Conservation (phyloP, 768 basidiomycete genomes). For the Amanita pallidorosea region DNA sequence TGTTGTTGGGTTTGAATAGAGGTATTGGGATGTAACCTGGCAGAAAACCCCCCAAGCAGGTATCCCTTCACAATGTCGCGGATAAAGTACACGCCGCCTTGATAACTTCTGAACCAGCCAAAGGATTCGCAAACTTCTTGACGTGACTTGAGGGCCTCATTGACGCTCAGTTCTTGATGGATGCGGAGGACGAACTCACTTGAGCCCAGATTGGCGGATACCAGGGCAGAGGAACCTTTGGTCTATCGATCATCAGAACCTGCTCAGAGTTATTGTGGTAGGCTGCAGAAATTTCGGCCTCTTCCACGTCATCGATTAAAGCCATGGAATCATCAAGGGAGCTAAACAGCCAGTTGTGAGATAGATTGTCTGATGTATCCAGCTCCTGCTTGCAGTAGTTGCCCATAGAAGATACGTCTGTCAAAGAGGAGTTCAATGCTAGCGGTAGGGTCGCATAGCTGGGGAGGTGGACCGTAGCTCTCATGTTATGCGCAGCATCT, state of each 20-base stretch:
- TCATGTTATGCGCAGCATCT: not conserved
- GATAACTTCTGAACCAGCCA: slow-evolving; percentile 67
- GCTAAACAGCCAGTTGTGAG: not conserved
- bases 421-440: not conserved
- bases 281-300: not conserved
- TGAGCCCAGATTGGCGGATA: slow-evolving; percentile 35
- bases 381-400: not conserved
- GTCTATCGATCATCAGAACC: slow-evolving; percentile 2
- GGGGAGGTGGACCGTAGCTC: too few relatives aligned
- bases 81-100: slow-evolving; percentile 66
- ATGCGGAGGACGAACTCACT: slow-evolving; percentile 14
- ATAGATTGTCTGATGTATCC: not conserved
- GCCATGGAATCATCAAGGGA: not conserved
- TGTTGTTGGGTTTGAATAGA: not conserved
- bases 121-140: slow-evolving; percentile 80
- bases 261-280: not conserved
- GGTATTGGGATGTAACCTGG: slow-evolving; percentile 34
- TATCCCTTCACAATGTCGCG: slow-evolving; percentile 62
- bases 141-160: slow-evolving; percentile 40
- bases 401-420: not conserved
- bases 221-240: slow-evolving; percentile 13
- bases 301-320: not conserved
- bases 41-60: slow-evolving; percentile 59
- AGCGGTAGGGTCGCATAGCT: too few relatives aligned
- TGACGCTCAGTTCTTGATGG: slow-evolving; percentile 1